phyloP scores from a whole-genome alignment of 2,329 filamentous ascomycete genomes.

The Cryphonectria naterciae region DNA sequence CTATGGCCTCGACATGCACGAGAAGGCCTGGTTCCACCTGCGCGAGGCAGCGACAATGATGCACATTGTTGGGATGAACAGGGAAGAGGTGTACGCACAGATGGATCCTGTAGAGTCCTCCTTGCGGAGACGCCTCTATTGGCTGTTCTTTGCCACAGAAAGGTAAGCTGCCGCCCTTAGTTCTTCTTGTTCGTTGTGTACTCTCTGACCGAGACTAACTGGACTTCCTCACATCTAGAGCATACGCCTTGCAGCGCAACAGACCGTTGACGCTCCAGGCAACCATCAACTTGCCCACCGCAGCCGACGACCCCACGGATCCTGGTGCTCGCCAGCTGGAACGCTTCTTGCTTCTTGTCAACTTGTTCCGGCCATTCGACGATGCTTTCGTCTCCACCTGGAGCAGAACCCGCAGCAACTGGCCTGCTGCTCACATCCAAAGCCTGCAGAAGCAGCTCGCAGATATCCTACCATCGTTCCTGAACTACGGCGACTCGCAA shows the following conservation, averaged over 20 bases:
- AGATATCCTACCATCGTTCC: slow-evolving; percentile 56
- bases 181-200: neutral
- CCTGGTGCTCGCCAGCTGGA: slow-evolving; percentile 56
- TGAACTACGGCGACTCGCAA: slow-evolving; percentile 57
- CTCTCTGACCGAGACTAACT: slow-evolving; percentile 29
- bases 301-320: slow-evolving; percentile 64
- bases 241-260: slow-evolving; percentile 72
- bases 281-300: slow-evolving; percentile 67
- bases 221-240: slow-evolving; percentile 45
- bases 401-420: slow-evolving; percentile 66
- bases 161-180: slow-evolving; percentile 50
- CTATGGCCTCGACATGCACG: slow-evolving; percentile 72
- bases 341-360: slow-evolving; percentile 63
- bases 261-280: slow-evolving; percentile 72
- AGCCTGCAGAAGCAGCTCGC: slow-evolving; percentile 66
- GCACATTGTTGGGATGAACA: slow-evolving; percentile 63
- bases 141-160: slow-evolving; percentile 74
- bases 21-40: slow-evolving; percentile 78
- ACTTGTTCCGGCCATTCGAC: slow-evolving; percentile 69
- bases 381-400: slow-evolving; percentile 66
- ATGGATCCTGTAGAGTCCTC: slow-evolving; percentile 64
- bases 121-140: slow-evolving; percentile 69
- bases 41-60: slow-evolving; percentile 76
- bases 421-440: slow-evolving; percentile 59
- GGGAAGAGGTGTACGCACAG: slow-evolving; percentile 65